A percentile compares a stretch with the other conserved stretches of the same genome.
Conservation (phyloP, 352 stramenopile genomes). For the Phytophthora hibernalis region DNA sequence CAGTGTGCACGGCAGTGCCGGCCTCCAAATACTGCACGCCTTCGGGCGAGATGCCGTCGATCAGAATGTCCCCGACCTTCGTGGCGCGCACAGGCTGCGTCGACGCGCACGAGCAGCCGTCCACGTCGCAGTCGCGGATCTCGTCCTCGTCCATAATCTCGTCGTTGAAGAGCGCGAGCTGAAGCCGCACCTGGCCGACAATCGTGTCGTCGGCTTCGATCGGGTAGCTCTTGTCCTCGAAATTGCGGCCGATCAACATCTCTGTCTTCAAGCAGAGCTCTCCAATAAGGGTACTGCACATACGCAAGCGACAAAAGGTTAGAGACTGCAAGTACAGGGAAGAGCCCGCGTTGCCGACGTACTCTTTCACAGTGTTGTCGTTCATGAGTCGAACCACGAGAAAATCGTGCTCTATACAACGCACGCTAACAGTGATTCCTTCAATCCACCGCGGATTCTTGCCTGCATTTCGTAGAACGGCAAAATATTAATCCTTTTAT, state of each 20-base stretch:
- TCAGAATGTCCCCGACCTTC: constrained; percentile 77
- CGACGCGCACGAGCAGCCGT: constrained; percentile 72
- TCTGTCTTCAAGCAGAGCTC: constrained; percentile 75
- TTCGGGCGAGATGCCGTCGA: constrained; percentile 75
- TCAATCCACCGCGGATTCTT: constrained; percentile 85
- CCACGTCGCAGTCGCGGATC: constrained; percentile 62
- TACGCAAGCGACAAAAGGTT: neutral
- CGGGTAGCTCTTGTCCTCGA: constrained; percentile 78
- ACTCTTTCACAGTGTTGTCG: constrained; percentile 83
- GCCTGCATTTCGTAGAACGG: constrained; percentile 35
- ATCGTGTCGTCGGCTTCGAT: constrained; percentile 82
- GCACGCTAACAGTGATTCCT: constrained; percentile 58
- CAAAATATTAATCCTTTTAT: neutral
- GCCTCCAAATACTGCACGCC: constrained; percentile 78
- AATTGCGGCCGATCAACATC: constrained; percentile 65
- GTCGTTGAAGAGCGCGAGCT: constrained; percentile 83
- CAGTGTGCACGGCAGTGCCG: constrained; percentile 68
- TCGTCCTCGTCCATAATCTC: constrained; percentile 75
- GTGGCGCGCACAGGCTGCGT: constrained; percentile 61
- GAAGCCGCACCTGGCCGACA: constrained; percentile 73
- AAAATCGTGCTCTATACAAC: constrained; percentile 84
- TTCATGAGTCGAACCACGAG: constrained; percentile 85
- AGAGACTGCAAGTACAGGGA: neutral
- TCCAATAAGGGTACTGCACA: constrained; percentile 67
- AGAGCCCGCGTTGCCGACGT: constrained; percentile 18